Percentiles rank a stretch among this genome's conserved stretches.
Evolutionary conservation across 306 rosid species (phyloP).

Genomic region (Sicyos baderoa): DNA sequence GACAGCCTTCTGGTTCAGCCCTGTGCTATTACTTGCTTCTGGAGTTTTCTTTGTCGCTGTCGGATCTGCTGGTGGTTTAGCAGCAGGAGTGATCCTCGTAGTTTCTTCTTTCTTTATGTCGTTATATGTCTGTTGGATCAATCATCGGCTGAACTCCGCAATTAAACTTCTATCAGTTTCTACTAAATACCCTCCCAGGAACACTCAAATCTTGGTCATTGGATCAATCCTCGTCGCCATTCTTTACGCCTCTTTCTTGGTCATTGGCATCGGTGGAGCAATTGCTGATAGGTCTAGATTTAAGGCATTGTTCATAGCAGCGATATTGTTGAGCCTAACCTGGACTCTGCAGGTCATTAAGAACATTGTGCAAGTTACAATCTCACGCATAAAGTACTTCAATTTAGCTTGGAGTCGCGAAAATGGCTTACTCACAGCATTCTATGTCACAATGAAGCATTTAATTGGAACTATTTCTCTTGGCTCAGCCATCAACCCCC

Average conservation of each 20-base stretch:
- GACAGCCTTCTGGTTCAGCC: conserved; percentile 51
- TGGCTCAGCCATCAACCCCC: conserved; percentile 54
- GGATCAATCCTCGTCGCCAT: conserved; percentile 24
- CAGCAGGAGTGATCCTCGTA: conserved; percentile 35
- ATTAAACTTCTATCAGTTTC: conserved; percentile 37
- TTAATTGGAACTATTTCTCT: conserved; percentile 45
- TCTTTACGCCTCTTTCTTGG: conserved; percentile 44
- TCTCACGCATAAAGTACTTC: conserved; percentile 52
- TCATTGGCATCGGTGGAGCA: conserved; percentile 58
- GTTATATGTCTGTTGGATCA: conserved; percentile 61
- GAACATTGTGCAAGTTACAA: conserved; percentile 43
- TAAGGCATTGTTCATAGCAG: conserved; percentile 31
- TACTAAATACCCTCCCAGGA: conserved; percentile 32
- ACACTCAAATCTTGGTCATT: conserved; percentile 24
- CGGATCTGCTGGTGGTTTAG: conserved; percentile 33
- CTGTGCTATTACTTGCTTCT: conserved; percentile 39
- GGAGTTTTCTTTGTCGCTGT: conserved; percentile 37
- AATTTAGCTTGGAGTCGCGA: conserved; percentile 27
- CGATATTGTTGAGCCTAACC: conserved; percentile 50
- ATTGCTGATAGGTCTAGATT: conserved; percentile 26
- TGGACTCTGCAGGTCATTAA: conserved; percentile 75
- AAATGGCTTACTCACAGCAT: conserved; percentile 29
- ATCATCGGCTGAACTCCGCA: conserved; percentile 41
- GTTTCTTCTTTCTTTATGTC: conserved; percentile 41
- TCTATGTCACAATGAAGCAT: conserved; percentile 36